Evolutionary conservation across 192 early-diverging fungal species (phyloP).

Genomic region (Anaeromyces robustus): DNA sequence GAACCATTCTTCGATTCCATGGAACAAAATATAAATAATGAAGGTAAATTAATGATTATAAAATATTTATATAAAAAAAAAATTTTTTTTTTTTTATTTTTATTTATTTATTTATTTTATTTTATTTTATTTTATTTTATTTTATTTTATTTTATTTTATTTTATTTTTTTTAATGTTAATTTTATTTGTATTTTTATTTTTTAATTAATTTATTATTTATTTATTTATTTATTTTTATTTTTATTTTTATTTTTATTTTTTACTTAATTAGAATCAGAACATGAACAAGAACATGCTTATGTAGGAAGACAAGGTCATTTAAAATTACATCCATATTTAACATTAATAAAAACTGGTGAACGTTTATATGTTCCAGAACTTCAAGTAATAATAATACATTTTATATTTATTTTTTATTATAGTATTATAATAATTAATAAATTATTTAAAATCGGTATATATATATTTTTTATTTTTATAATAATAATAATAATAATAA

Average conservation of each 20-base stretch:
- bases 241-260: too few species aligned
- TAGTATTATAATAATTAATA: too few species aligned
- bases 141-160: too few species aligned
- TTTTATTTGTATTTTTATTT: background rate
- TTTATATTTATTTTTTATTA: slow-evolving; percentile 26
- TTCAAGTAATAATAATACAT: slow-evolving; percentile 6
- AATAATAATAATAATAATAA: background rate
- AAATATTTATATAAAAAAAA: too few species aligned
- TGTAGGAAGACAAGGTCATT: background rate
- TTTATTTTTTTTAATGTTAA: background rate
- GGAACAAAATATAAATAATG: slow-evolving; percentile 6
- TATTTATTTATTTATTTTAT: background rate
- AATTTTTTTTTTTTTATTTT: background rate
- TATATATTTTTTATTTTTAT: slow-evolving; percentile 1
- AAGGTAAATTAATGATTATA: too few species aligned
- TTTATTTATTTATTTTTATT: too few species aligned
- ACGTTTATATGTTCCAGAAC: background rate
- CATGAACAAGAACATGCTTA: too few species aligned
- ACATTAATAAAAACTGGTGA: background rate
- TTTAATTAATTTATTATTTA: too few species aligned
- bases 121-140: too few species aligned
- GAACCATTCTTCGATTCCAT: background rate
- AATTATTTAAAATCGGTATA: too few species aligned
- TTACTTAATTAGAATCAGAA: slow-evolving; percentile 34
- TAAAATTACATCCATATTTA: background rate